Evolutionary conservation across 139 green algal species (phyloP).

Genomic region (Micractinium sp.): DNA sequence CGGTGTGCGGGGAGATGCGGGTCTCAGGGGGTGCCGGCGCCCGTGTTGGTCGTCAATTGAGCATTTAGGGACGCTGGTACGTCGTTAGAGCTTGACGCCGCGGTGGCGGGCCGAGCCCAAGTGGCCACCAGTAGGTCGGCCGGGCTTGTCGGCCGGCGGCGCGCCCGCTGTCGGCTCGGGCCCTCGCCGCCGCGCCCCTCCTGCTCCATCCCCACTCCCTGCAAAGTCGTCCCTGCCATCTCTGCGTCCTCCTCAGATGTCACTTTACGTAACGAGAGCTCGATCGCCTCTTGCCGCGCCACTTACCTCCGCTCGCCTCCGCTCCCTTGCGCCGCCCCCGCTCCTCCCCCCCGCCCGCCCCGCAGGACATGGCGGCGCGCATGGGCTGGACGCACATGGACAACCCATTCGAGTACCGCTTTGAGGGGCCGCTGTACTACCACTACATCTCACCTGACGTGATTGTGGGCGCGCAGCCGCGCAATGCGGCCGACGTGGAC

Average conservation of each 20-base stretch:
- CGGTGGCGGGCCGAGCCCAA: too few relatives aligned
- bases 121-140: too few relatives aligned
- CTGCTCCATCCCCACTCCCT: not conserved
- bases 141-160: too few relatives aligned
- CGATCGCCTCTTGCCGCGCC: not conserved
- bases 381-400: slow-evolving; percentile 56
- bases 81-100: too few relatives aligned
- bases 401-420: slow-evolving; percentile 67
- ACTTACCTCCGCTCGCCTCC: not conserved
- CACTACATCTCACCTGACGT: slow-evolving; percentile 68
- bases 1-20: too few relatives aligned
- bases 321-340: not conserved
- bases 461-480: slow-evolving; percentile 71
- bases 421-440: slow-evolving; percentile 73
- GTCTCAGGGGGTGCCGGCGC: too few relatives aligned
- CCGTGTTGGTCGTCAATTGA: too few relatives aligned
- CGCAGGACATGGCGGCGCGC: slow-evolving; percentile 47
- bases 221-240: not conserved
- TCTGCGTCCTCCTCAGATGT: not conserved
- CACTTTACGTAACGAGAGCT: too few relatives aligned
- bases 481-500: slow-evolving; percentile 59
- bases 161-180: not conserved
- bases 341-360: not conserved
- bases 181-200: not conserved
- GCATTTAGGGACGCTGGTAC: too few relatives aligned